Evolutionary conservation across 257 asterid genomes (phyloP).

Genomic region (Nicotiana tomentosiformis): DNA sequence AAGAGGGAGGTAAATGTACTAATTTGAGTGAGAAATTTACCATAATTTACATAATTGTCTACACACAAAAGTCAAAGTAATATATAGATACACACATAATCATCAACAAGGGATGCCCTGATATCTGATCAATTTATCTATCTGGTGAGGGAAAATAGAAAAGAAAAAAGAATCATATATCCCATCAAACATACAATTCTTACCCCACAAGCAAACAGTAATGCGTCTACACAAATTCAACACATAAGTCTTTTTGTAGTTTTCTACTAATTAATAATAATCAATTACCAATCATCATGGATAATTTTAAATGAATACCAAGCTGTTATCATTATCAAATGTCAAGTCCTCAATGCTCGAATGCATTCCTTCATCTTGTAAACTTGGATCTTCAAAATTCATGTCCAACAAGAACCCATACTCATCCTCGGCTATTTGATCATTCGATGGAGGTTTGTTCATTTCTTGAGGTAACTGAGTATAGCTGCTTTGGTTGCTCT

Average conservation of each 20-base stretch:
- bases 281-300: neutral
- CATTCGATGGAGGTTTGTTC: constrained; percentile 11
- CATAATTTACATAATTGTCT: no score
- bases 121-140: neutral
- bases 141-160: neutral
- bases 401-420: constrained; percentile 31
- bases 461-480: constrained; percentile 15
- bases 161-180: neutral
- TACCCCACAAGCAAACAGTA: neutral
- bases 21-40: no score
- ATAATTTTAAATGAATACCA: constrained; percentile 31
- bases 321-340: constrained; percentile 33
- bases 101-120: neutral
- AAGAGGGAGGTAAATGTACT: no score
- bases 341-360: constrained; percentile 19
- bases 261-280: neutral
- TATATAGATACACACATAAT: neutral
- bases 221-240: neutral
- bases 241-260: neutral
- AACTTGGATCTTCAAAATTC: constrained; percentile 20
- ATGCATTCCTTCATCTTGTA: constrained; percentile 13
- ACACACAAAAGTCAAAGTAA: neutral
- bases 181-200: neutral
- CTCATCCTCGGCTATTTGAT: constrained; percentile 21
- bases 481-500: constrained; percentile 2